Evolutionary conservation across 108 stramenopile species (phyloP), one percentile per base, ranked within the genome.

Genomic region (Cyclotella kingstonii): DNA sequence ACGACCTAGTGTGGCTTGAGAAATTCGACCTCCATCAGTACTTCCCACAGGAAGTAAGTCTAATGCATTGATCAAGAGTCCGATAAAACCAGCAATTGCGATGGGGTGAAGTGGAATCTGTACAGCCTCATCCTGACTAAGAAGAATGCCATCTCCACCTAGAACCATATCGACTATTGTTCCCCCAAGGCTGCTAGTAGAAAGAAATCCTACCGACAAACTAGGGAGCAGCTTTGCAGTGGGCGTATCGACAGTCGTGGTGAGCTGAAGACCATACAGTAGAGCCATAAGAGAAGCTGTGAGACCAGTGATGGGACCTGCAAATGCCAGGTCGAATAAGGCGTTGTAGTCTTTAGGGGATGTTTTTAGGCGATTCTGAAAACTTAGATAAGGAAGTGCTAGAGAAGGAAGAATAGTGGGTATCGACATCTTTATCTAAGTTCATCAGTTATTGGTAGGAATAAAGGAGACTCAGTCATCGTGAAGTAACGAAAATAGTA

Each of bases 301-400:
- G 11, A 89, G 33, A 14, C 91, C 91, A 8, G 66, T 50, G 19
- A 83, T 50, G 2, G 91, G 87, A 17, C 91, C 87, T 5, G 69
- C 77, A 28, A 89, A 56, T 0, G 86, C 91, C 55, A 93, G 79
- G 60, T 93, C 86, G 51, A 87, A 89, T 42, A 89, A 51, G 38
- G 68, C 66, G 26, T 58, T 73, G 26, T 71, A 71, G 52, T 78
- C 80, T 29, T 81, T 70, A 2, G 84, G 84, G 2, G 84, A 82
- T 11, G 81, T 69, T 36, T 75, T 83, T 28, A 86, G 48, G 6
- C 77, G 59, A 40, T 79, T 85, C 12, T 81, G 81, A 23, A 78
- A 58, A 23, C 84, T 84, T 22, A 81, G 40, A 47, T 78, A 68
- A 1, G 83, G 83, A 19, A 87, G 73, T 5, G 55, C 63, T 34